Conservation (phyloP, 2,329 filamentous ascomycete species). For the Delphinella strobiligena region DNA sequence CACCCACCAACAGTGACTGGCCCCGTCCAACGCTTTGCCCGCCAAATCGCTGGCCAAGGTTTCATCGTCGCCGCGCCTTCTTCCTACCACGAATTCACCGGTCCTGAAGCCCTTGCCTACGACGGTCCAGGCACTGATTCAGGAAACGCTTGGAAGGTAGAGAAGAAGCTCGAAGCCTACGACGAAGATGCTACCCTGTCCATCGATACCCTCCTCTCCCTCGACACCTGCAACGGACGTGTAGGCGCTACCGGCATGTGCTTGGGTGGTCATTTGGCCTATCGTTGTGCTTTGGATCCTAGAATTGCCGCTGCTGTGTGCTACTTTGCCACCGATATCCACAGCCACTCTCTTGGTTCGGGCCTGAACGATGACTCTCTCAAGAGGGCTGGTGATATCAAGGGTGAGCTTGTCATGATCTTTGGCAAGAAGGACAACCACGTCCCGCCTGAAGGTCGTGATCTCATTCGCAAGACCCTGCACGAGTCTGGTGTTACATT, state of each 20-base stretch:
- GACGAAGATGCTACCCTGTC: constrained; percentile 46
- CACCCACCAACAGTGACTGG: constrained; percentile 55
- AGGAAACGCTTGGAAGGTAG: constrained; percentile 77
- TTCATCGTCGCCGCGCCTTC: constrained; percentile 88
- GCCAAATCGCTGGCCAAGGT: constrained; percentile 83
- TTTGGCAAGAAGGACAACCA: constrained; percentile 88
- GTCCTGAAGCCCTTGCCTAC: constrained; percentile 72
- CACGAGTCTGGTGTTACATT: constrained; percentile 64
- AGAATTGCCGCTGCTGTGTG: constrained; percentile 67
- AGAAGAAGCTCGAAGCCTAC: constrained; percentile 70
- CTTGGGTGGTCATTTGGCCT: constrained; percentile 78
- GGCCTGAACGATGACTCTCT: constrained; percentile 52
- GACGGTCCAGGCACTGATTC: constrained; percentile 77
- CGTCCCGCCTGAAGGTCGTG: constrained; percentile 69
- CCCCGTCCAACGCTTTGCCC: constrained; percentile 76
- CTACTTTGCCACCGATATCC: constrained; percentile 90
- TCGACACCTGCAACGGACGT: constrained; percentile 53
- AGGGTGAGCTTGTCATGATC: constrained; percentile 74
- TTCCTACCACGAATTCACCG: constrained; percentile 87
- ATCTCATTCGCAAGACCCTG: constrained; percentile 71
- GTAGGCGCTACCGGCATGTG: constrained; percentile 84
- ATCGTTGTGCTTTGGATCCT: constrained; percentile 59
- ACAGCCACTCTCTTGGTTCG: constrained; percentile 63
- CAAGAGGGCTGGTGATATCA: constrained; percentile 51
- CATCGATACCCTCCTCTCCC: constrained; percentile 27